These are phyloP conservation scores for Escovopsis sp. DNA, from an alignment of 2,329 filamentous ascomycete genomes.

Conservation along the genomic window DNA sequence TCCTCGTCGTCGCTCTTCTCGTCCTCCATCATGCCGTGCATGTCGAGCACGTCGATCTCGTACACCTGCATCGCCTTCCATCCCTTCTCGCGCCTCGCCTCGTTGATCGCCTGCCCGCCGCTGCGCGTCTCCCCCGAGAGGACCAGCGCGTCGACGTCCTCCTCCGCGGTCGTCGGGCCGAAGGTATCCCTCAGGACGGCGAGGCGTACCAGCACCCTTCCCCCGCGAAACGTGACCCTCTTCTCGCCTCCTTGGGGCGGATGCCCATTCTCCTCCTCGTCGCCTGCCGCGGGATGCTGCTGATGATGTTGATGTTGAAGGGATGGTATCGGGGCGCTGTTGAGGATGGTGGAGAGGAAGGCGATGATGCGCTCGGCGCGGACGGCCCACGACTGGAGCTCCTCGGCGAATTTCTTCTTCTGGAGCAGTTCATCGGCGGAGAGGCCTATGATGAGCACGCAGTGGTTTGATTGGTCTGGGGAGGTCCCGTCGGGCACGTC, in stretches of 20 bases:
- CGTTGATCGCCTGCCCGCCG: slow-evolving; percentile 74
- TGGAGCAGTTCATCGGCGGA: slow-evolving; percentile 74
- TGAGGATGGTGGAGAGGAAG: slow-evolving; percentile 55
- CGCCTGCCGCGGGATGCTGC: too few species aligned
- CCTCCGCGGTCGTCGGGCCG: slow-evolving; percentile 77
- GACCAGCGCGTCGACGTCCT: slow-evolving; percentile 63
- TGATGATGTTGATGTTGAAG: neutral
- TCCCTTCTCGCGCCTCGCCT: slow-evolving; percentile 58
- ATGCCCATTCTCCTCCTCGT: too few species aligned
- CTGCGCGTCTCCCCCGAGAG: slow-evolving; percentile 77
- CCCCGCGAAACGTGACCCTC: slow-evolving; percentile 39
- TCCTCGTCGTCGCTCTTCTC: slow-evolving; percentile 16
- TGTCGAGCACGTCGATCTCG: slow-evolving; percentile 78
- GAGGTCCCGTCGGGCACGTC: slow-evolving; percentile 28
- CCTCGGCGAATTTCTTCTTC: slow-evolving; percentile 77
- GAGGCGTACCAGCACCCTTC: slow-evolving; percentile 53
- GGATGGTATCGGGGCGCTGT: slow-evolving; percentile 15
- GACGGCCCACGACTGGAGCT: slow-evolving; percentile 64
- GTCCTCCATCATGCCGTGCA: slow-evolving; percentile 27
- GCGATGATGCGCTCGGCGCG: slow-evolving; percentile 53
- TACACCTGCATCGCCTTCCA: slow-evolving; percentile 67
- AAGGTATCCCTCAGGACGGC: slow-evolving; percentile 78
- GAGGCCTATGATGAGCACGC: slow-evolving; percentile 65
- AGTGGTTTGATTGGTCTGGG: slow-evolving; percentile 25
- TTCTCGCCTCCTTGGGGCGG: slow-evolving; percentile 14